A percentile compares a stretch with the other conserved stretches of the same genome.
Evolutionary conservation across 805 yeast genomes (phyloP).

Genomic region (Lipomyces japonicus): DNA sequence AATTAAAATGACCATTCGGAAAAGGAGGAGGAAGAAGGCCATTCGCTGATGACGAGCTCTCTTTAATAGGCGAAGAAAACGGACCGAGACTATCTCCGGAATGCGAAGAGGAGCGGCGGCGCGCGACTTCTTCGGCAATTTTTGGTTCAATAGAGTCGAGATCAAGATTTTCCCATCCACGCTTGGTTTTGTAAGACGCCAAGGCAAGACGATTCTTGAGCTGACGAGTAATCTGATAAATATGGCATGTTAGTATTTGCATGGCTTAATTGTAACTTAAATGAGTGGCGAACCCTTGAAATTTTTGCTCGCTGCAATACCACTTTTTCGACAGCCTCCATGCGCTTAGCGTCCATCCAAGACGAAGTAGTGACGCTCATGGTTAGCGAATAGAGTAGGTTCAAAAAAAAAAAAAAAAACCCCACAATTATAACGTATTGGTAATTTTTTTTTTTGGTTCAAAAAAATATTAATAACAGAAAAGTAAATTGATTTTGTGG

Average conservation of each 20-base stretch:
- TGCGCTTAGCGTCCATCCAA: conserved; percentile 28
- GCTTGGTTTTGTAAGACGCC: conserved; percentile 42
- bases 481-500: background rate
- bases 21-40: background rate
- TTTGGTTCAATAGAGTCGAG: conserved; percentile 40
- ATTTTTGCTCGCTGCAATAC: conserved; percentile 44
- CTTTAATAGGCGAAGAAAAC: background rate
- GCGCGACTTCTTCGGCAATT: conserved; percentile 27
- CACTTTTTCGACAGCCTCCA: conserved; percentile 33
- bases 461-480: background rate
- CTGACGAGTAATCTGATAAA: conserved; percentile 38
- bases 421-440: background rate
- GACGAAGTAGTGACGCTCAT: conserved; percentile 18
- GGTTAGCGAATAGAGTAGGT: background rate
- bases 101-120: conserved; percentile 1
- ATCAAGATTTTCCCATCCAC: conserved; percentile 40
- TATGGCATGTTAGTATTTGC: background rate
- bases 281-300: conserved; percentile 35
- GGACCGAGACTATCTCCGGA: conserved; percentile 1
- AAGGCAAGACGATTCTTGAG: conserved; percentile 43
- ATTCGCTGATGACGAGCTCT: background rate
- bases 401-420: background rate
- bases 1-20: background rate
- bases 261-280: background rate
- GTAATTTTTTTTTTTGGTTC: background rate